Conservation (phyloP, 106 monocot species). For the Dioscorea zingiberensis region DNA sequence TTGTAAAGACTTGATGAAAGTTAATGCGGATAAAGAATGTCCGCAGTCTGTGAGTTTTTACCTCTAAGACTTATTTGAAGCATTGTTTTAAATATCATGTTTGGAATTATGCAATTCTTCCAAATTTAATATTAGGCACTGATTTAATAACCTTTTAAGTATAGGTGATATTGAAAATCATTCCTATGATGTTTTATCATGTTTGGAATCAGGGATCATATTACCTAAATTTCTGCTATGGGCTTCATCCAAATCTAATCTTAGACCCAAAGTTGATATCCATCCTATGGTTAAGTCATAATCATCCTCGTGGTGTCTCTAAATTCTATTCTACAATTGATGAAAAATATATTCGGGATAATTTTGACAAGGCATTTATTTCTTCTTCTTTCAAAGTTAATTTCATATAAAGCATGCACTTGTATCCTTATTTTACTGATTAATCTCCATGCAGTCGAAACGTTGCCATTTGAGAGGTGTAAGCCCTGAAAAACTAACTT, state of each 20-base stretch:
- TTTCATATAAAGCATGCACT: neutral
- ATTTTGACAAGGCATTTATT: neutral
- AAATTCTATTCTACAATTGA: neutral
- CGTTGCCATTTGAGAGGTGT: slow-evolving; percentile 75
- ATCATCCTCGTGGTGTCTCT: neutral
- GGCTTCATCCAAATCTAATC: too few species aligned
- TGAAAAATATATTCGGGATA: neutral
- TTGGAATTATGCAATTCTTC: too few species aligned
- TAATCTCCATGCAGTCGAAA: slow-evolving; percentile 57
- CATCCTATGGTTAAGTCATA: neutral
- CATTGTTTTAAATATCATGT: neutral
- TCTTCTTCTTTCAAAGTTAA: neutral
- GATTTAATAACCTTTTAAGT: too few species aligned
- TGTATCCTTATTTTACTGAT: neutral
- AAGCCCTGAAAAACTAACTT: slow-evolving; percentile 42
- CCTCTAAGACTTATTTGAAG: too few species aligned
- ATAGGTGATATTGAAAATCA: too few species aligned
- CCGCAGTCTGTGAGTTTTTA: too few species aligned
- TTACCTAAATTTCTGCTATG: too few species aligned
- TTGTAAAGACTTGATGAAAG: too few species aligned
- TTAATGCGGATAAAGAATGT: too few species aligned
- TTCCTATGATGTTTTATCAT: too few species aligned
- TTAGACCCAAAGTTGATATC: neutral
- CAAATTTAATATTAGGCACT: too few species aligned
- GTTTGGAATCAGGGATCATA: neutral